Conservation (phyloP, 768 basidiomycete species). For the Suillus ampliporus region DNA sequence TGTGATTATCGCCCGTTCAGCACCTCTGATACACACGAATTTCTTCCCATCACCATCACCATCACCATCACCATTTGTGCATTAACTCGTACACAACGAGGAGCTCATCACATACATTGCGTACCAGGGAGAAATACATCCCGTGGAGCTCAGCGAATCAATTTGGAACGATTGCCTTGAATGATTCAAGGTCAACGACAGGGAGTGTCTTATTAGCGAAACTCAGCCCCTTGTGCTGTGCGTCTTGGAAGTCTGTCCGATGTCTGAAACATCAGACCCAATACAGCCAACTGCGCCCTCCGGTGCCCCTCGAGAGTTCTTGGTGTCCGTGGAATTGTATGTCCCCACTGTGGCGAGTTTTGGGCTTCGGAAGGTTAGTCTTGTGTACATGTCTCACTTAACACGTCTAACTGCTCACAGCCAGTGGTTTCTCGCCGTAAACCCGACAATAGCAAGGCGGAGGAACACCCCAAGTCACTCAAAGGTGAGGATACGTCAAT, state of each 20-base stretch:
- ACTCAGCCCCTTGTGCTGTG: slow-evolving; percentile 6
- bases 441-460: slow-evolving; percentile 55
- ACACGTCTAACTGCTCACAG: slow-evolving; percentile 31
- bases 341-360: slow-evolving; percentile 57
- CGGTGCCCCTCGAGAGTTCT: slow-evolving; percentile 52
- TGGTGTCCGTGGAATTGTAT: slow-evolving; percentile 66
- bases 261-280: slow-evolving; percentile 11
- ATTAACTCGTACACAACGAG: background rate
- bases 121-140: background rate
- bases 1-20: background rate
- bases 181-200: background rate
- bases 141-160: background rate
- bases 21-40: slow-evolving; percentile 5
- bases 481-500: slow-evolving; percentile 52
- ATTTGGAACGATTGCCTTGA: background rate
- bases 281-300: slow-evolving; percentile 9
- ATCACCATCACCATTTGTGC: background rate
- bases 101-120: background rate
- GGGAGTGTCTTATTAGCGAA: background rate
- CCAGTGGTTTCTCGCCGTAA: slow-evolving; percentile 57
- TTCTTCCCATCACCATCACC: slow-evolving; percentile 6
- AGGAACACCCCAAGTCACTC: slow-evolving; percentile 56
- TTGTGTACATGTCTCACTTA: slow-evolving; percentile 8
- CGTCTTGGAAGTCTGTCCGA: background rate
- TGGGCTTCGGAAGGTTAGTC: slow-evolving; percentile 62